Evolutionary conservation across 306 rosid genomes (phyloP), one percentile per base, ranked within the genome.

Genomic region (Quercus cerris): DNA sequence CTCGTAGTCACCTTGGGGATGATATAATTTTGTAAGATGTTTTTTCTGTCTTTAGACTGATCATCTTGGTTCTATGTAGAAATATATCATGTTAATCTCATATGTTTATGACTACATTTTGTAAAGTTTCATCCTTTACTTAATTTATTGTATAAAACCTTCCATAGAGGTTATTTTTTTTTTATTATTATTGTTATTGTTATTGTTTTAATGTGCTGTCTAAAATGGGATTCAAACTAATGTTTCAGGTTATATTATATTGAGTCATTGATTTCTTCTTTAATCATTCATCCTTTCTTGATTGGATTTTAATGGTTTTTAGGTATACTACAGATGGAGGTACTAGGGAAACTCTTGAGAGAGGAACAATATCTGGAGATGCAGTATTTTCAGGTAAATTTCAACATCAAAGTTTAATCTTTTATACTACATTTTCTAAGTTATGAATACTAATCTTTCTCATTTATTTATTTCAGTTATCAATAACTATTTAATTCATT

Each of bases 311-410:
- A 75, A 62, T 67, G 67, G 56, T 56, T 49, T 79, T 66, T 80
- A 94, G 99, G 84, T 94, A 94, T 84, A 94, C 97, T 67, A 94
- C 99, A 82, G 99, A 94, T 85, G 99, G 99, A 84, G 99, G 97
- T 28, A 23, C 90, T 14, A 88, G 91, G 88, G 97, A 91, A 76
- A 83, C 81, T 80, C 97, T 94, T 64, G 88, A 90, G 82, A 93
- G 87, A 87, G 97, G 99, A 85, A 91, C 99, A 64, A 93, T 93
- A 71, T 90, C 76, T 22, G 99, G 97, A 78, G 94, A 90, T 78
- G 78, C 84, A 69, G 89, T 93, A 31, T 91, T 82, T 89, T 91
- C 99, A 54, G 97, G 97, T 94, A 83, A 82, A 64, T 55, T 73
- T 84, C 78, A 75, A 18, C 44, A 55, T 62, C 64, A 67, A 74